phyloP scores from a whole-genome alignment of 2,329 filamentous ascomycete species.

The Sporothrix brunneoviolacea region DNA sequence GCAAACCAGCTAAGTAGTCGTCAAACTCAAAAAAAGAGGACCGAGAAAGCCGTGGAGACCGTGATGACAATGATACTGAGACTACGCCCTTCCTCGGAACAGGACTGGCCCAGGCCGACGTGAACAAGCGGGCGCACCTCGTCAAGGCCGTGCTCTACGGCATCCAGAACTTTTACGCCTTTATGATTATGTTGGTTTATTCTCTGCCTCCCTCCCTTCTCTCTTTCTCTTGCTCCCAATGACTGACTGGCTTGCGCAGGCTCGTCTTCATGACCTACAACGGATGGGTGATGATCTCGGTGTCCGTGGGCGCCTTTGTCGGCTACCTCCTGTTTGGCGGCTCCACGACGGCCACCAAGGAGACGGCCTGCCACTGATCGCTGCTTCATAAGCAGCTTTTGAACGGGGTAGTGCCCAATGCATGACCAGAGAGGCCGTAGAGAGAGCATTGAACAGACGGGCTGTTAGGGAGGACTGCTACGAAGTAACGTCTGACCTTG shows the following conservation, averaged over 20 bases:
- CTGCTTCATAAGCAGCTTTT: background rate
- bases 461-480: too few relatives aligned
- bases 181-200: conserved; percentile 91
- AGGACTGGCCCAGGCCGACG: conserved; percentile 62
- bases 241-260: conserved; percentile 57
- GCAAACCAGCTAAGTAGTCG: conserved; percentile 10
- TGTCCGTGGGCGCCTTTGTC: conserved; percentile 79
- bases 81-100: conserved; percentile 56
- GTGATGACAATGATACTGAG: conserved; percentile 49
- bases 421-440: too few relatives aligned
- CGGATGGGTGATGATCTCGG: conserved; percentile 91
- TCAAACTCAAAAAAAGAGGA: conserved; percentile 1
- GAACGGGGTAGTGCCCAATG: too few relatives aligned
- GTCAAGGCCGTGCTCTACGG: conserved; percentile 81
- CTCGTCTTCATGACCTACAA: conserved; percentile 99
- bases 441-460: too few relatives aligned
- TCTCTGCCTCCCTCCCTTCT: background rate
- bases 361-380: conserved; percentile 79
- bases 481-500: too few relatives aligned
- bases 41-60: conserved; percentile 6
- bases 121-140: conserved; percentile 63
- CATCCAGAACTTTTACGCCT: conserved; percentile 94
- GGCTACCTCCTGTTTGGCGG: conserved; percentile 80
- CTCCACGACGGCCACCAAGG: conserved; percentile 65
- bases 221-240: conserved; percentile 35